Evolutionary conservation across 83 land plant genomes (phyloP).

Genomic region (Diphasiastrum complanatum): DNA sequence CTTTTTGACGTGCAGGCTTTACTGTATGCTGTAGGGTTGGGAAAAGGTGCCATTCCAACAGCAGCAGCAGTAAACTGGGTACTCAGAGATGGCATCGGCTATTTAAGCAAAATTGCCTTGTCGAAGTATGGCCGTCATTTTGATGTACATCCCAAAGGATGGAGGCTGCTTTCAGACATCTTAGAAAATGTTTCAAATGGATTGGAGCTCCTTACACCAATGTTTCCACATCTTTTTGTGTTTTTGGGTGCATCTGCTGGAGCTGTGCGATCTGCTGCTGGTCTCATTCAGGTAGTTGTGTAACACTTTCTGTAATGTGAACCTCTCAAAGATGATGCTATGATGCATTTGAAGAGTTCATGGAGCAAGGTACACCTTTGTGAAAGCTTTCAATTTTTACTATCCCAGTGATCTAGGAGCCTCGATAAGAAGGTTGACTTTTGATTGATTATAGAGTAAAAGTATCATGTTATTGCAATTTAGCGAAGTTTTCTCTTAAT

Average conservation of each 20-base stretch:
- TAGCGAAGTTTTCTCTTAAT: too few relatives aligned
- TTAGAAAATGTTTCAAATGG: constrained; percentile 83
- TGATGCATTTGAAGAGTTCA: too few relatives aligned
- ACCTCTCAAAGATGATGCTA: too few relatives aligned
- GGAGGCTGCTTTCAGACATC: constrained; percentile 93
- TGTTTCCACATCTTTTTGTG: constrained; percentile 79
- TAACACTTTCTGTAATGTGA: too few relatives aligned
- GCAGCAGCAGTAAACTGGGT: constrained; percentile 99
- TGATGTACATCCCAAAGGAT: constrained; percentile 97
- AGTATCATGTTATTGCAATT: too few relatives aligned
- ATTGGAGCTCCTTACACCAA: constrained; percentile 84
- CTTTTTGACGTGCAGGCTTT: too few relatives aligned
- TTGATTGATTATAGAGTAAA: too few relatives aligned
- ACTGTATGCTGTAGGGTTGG: constrained; percentile 95
- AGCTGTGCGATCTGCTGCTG: constrained; percentile 90
- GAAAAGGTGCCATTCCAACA: constrained; percentile 97
- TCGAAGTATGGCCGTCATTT: constrained; percentile 97
- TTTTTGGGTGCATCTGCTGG: constrained; percentile 87
- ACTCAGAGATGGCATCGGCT: constrained; percentile 94
- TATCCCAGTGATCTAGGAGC: too few relatives aligned
- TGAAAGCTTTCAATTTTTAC: too few relatives aligned
- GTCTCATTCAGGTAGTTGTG: constrained; percentile 89
- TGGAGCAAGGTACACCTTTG: too few relatives aligned
- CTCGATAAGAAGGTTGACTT: too few relatives aligned
- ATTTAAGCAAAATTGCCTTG: constrained; percentile 80